phyloP scores from a whole-genome alignment of 2,329 filamentous ascomycete species.

The Nemania abortiva region DNA sequence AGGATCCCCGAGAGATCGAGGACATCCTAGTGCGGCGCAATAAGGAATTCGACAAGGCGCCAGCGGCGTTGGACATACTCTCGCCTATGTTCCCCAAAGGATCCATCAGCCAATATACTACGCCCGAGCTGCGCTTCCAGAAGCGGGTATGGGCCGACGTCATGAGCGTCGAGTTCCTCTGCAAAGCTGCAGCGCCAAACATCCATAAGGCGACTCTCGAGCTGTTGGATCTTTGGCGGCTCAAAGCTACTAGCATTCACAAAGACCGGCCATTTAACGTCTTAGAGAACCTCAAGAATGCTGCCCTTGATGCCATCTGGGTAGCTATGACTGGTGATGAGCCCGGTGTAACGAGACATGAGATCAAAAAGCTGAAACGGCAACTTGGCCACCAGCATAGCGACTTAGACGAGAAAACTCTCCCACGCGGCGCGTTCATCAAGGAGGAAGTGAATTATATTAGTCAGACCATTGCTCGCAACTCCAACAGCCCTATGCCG shows the following conservation, averaged over 20 bases:
- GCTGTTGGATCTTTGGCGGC: constrained; percentile 49
- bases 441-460: constrained; percentile 44
- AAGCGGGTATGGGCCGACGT: constrained; percentile 49
- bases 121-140: constrained; percentile 46
- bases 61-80: constrained; percentile 43
- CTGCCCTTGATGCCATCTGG: constrained; percentile 56
- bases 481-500: constrained; percentile 35
- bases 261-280: constrained; percentile 50
- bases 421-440: constrained; percentile 37
- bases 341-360: constrained; percentile 47
- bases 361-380: constrained; percentile 40
- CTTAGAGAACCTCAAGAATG: constrained; percentile 52
- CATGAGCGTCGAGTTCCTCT: constrained; percentile 50
- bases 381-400: constrained; percentile 14
- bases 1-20: constrained; percentile 41
- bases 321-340: constrained; percentile 53
- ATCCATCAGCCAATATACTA: constrained; percentile 48
- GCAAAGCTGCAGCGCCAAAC: constrained; percentile 47
- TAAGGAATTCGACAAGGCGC: constrained; percentile 50
- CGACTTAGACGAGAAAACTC: constrained; percentile 12
- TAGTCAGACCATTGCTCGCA: constrained; percentile 38
- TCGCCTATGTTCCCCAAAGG: constrained; percentile 45
- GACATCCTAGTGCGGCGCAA: constrained; percentile 43
- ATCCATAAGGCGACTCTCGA: constrained; percentile 43
- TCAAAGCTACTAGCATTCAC: constrained; percentile 38